A percentile compares a stretch with the other conserved stretches of the same genome.
Conservation (phyloP, 2,329 filamentous ascomycete species). For the Didymella segeticola region DNA sequence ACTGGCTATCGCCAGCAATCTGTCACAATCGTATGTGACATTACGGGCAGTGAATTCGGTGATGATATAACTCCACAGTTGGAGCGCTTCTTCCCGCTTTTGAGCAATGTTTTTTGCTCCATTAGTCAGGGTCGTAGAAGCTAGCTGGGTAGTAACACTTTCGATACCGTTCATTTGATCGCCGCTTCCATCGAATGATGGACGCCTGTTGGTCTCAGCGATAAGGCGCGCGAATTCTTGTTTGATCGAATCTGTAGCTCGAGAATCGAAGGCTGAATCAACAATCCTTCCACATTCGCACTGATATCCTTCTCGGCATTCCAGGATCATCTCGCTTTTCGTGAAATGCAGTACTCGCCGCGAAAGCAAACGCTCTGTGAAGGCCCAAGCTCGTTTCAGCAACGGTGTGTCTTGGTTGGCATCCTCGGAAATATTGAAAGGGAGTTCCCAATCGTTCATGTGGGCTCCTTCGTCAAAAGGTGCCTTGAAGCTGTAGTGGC, state of each 20-base stretch:
- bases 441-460: slow-evolving; percentile 46
- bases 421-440: slow-evolving; percentile 41
- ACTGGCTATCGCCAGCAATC: slow-evolving; percentile 40
- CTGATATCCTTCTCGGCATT: slow-evolving; percentile 46
- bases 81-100: slow-evolving; percentile 38
- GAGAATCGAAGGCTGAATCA: slow-evolving; percentile 38
- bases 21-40: slow-evolving; percentile 43
- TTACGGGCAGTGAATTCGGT: slow-evolving; percentile 46
- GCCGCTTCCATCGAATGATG: slow-evolving; percentile 12
- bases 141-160: slow-evolving; percentile 39
- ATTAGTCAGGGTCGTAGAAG: slow-evolving; percentile 34
- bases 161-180: slow-evolving; percentile 23
- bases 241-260: slow-evolving; percentile 44
- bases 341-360: slow-evolving; percentile 44
- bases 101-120: slow-evolving; percentile 22
- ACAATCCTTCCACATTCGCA: slow-evolving; percentile 47
- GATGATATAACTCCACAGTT: slow-evolving; percentile 46
- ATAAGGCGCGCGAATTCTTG: slow-evolving; percentile 41
- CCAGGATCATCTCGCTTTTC: slow-evolving; percentile 45
- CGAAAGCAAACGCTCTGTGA: slow-evolving; percentile 41
- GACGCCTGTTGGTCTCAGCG: slow-evolving; percentile 22
- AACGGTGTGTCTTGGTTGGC: slow-evolving; percentile 40
- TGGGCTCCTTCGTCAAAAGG: slow-evolving; percentile 42
- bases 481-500: slow-evolving; percentile 47
- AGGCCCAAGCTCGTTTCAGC: slow-evolving; percentile 45